Percentiles rank a stretch among this genome's conserved stretches.
phyloP scores from a whole-genome alignment of 148 eudicot genomes.

The Persicaria maculosa region DNA sequence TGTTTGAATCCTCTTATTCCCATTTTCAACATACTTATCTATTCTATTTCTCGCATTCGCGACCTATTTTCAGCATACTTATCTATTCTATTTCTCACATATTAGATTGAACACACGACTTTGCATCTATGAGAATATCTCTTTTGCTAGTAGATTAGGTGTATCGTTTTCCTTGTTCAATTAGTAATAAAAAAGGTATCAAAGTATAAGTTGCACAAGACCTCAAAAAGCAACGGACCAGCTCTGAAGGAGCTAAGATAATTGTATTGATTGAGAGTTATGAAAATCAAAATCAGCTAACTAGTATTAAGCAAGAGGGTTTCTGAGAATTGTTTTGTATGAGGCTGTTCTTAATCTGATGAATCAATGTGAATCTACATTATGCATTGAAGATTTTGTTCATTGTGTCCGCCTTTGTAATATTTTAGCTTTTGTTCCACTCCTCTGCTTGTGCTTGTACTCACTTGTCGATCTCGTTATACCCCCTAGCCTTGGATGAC shows the following conservation, averaged over 20 bases:
- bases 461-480: background rate
- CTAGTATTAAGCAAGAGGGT: background rate
- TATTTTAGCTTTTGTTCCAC: background rate
- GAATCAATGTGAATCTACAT: background rate
- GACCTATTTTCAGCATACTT: too few species aligned
- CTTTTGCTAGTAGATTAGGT: too few species aligned
- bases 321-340: background rate
- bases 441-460: background rate
- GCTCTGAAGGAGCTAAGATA: background rate
- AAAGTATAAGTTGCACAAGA: too few species aligned
- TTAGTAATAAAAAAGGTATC: too few species aligned
- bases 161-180: too few species aligned
- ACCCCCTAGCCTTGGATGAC: constrained; percentile 77
- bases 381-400: background rate
- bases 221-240: too few species aligned
- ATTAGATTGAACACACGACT: too few species aligned
- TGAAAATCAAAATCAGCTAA: background rate
- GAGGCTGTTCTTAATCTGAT: background rate
- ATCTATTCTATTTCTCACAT: too few species aligned
- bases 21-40: too few species aligned
- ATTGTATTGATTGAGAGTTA: background rate
- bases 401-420: background rate
- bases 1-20: too few species aligned
- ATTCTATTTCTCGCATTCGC: too few species aligned
- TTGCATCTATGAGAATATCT: too few species aligned